Base-by-base conservation (phyloP, 2,329 filamentous ascomycete genomes). In the Alternaria sp. region DNA sequence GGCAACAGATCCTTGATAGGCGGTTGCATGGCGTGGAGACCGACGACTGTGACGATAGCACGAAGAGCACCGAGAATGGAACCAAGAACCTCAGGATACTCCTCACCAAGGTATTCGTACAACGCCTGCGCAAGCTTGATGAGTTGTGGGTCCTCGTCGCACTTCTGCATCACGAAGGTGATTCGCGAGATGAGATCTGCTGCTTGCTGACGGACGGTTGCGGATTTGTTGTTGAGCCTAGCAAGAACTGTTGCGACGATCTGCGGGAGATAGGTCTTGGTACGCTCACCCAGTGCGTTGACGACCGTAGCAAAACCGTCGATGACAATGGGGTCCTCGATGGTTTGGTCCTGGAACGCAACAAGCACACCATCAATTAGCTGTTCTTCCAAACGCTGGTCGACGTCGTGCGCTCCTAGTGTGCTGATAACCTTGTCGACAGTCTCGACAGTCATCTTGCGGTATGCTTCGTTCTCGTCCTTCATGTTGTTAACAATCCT, bases 391-490 rank as follows among this genome's bases (percentile, higher is more conserved):
- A 99, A 83, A 44, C 95, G 89, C 80, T 97, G 93, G 23, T 93
- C 92, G 72, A 99, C 94, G 77, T 99, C 96, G 36, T 96, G 95
- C 8, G 95, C 94, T 59, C 96, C 96, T 57, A 98, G 86, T 59
- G 93, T 93, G 15, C 95, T 93, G 74, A 99, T 91, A 51, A 98
- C 89, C 83, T 98, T 99, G 83, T 99, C 96, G 9, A 98, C 89
- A 0, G 96, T 98, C 84, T 99, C 96, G 32, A 99, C 91, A 0
- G 96, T 97, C 96, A 99, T 99, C 85, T 98, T 98, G 54, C 96
- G 90, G 81, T 99, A 99, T 1, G 95, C 91, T 79, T 99, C 96
- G 79, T 92, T 97, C 81, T 99, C 96, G 76, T 99, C 96, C 81
- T 99, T 99, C 70, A 99, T 87, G 77, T 99, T 97, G 82, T 89